Evolutionary conservation across 1,284 basidiomycete genomes (phyloP).

Genomic region (Cryptococcus sp.): DNA sequence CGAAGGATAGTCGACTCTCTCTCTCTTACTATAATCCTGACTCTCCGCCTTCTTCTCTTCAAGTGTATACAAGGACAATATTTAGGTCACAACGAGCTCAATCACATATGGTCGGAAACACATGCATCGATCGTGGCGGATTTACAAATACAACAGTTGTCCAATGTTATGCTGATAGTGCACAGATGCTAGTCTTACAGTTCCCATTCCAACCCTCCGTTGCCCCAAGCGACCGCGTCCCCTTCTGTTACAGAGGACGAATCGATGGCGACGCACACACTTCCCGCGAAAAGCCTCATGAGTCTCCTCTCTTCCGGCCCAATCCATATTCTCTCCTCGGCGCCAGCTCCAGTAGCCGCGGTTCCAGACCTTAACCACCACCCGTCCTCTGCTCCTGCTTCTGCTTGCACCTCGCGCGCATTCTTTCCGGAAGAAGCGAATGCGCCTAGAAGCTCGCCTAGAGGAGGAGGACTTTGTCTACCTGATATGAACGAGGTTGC

Average conservation of each 20-base stretch:
- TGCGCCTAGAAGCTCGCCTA: conserved; percentile 35
- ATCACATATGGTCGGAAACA: background rate
- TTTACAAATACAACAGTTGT: background rate
- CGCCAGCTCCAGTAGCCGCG: conserved; percentile 15
- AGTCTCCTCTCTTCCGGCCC: conserved; percentile 41
- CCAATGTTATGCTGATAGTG: background rate
- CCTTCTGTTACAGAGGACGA: conserved; percentile 26
- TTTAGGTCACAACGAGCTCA: background rate
- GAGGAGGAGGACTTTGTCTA: conserved; percentile 41
- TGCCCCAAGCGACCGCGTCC: conserved; percentile 28
- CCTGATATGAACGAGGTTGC: conserved; percentile 23
- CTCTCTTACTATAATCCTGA: no score
- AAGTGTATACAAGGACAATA: no score
- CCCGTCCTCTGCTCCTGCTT: conserved; percentile 17
- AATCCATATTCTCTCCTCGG: conserved; percentile 40
- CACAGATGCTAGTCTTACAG: conserved; percentile 18
- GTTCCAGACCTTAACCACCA: conserved; percentile 34
- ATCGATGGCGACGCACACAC: conserved; percentile 42
- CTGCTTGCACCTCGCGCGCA: background rate
- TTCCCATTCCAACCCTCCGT: conserved; percentile 43
- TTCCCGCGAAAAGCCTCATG: conserved; percentile 40
- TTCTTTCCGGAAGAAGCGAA: conserved; percentile 6
- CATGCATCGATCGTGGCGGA: no score
- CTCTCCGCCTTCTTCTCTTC: no score
- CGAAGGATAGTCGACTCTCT: no score